Percentiles rank a stretch among this genome's conserved stretches.
phyloP scores from a whole-genome alignment of 1,284 basidiomycete species.

The Pholiota adiposa region DNA sequence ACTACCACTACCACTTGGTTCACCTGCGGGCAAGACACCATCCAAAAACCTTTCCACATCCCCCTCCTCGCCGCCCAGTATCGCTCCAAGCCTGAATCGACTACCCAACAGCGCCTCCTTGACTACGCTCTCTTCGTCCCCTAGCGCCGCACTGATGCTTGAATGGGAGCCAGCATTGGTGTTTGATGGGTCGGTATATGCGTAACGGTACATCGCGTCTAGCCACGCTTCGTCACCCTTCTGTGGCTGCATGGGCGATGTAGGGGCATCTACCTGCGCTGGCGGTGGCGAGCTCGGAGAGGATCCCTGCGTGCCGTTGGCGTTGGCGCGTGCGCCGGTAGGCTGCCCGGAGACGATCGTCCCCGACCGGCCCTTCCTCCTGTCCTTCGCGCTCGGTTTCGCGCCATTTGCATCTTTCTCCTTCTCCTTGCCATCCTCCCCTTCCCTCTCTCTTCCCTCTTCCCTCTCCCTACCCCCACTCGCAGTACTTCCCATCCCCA shows the following conservation, averaged over 20 bases:
- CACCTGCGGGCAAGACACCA: not conserved
- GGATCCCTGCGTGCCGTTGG: not conserved
- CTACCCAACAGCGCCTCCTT: not conserved
- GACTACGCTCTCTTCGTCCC: not conserved
- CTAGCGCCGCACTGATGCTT: too few relatives aligned
- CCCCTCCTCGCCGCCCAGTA: not conserved
- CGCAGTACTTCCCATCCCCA: slow-evolving; percentile 21
- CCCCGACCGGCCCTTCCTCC: slow-evolving; percentile 7
- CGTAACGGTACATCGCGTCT: not conserved
- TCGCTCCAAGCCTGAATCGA: not conserved
- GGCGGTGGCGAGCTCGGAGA: not conserved
- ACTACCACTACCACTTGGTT: not conserved
- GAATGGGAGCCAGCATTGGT: not conserved
- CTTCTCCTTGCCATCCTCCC: too few relatives aligned
- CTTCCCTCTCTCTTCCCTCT: slow-evolving; percentile 43
- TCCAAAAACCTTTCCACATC: slow-evolving; percentile 7
- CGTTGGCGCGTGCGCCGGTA: not conserved
- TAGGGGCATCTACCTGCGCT: not conserved
- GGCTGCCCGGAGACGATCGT: slow-evolving; percentile 8
- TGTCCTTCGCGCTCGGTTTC: not conserved
- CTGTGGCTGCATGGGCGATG: too few relatives aligned
- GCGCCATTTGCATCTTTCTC: not conserved
- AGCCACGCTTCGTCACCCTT: not conserved
- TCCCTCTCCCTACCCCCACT: not conserved
- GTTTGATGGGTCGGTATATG: not conserved